phyloP scores from a whole-genome alignment of 2,329 filamentous ascomycete species.

The Periconia macrospinosa region DNA sequence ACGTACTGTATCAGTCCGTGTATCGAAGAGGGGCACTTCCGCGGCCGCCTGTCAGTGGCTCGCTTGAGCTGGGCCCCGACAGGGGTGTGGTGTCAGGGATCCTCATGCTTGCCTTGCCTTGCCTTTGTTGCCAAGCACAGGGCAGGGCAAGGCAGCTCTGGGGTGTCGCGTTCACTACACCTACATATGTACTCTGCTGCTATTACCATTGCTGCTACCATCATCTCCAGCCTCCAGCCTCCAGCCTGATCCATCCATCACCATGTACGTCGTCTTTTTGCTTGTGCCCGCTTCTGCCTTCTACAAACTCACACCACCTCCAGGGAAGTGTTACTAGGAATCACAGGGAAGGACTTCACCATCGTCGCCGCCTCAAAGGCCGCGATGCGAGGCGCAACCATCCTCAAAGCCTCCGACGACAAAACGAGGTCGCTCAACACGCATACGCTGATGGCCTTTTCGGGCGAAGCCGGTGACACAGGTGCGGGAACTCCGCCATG shows the following conservation, averaged over 20 bases:
- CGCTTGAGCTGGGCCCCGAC: not conserved
- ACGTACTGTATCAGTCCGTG: no score
- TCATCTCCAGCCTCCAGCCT: not conserved
- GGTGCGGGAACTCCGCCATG: slow-evolving; percentile 54
- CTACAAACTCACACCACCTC: slow-evolving; percentile 15
- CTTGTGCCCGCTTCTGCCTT: not conserved
- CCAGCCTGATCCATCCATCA: slow-evolving; percentile 12
- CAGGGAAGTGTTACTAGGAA: slow-evolving; percentile 97
- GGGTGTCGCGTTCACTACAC: slow-evolving; percentile 11
- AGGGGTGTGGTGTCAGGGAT: no score
- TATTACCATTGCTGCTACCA: not conserved
- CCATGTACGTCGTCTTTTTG: slow-evolving; percentile 32
- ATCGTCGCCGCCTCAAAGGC: slow-evolving; percentile 97
- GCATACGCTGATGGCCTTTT: slow-evolving; percentile 92
- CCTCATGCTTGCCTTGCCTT: no score
- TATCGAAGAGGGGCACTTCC: no score
- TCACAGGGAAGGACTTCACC: slow-evolving; percentile 99
- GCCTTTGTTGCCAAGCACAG: not conserved
- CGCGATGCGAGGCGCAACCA: slow-evolving; percentile 94
- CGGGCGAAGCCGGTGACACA: slow-evolving; percentile 94
- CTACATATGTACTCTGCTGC: not conserved
- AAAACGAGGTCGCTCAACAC: slow-evolving; percentile 93
- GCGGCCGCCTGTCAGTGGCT: not conserved
- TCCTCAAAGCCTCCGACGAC: slow-evolving; percentile 94
- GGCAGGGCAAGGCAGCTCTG: slow-evolving; percentile 14